Evolutionary conservation across 805 yeast species (phyloP), one percentile per base, ranked within the genome.

Genomic region (Pachysolen tannophilus): DNA sequence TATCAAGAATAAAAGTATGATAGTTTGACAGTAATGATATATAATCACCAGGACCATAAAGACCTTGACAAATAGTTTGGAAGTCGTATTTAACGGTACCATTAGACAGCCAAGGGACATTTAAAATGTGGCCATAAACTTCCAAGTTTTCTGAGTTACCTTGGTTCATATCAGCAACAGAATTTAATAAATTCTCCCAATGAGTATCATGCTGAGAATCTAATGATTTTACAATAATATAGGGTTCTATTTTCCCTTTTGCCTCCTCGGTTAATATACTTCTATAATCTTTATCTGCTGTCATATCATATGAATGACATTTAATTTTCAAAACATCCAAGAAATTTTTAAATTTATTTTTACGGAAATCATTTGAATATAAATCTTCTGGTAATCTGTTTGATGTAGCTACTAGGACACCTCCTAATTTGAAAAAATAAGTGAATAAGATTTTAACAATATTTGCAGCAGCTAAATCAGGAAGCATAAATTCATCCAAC

Each of bases 401-500:
- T 3, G 84, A 75, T 2, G 86, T 81, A 3, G 87, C 85, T 16
- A 81, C 79, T 29, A 81, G 53, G 0, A 81, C 83, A 4, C 88
- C 88, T 3, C 88, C 88, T 9, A 81, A 52, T 45, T 75, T 78
- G 61, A 81, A 80, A 56, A 72, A 81, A 50, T 72, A 78, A 0
- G 81, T 75, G 54, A 81, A 78, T 33, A 81, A 53, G 10, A 77
- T 63, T 50, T 76, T 74, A 38, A 81, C 59, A 25, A 81, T 76
- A 46, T 78, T 80, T 1, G 85, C 87, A 16, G 82, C 69, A 0
- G 86, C 83, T 25, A 82, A 65, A 49, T 81, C 88, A 0, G 88
- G 88, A 20, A 81, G 50, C 82, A 79, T 78, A 56, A 81, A 81
- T 51, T 82, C 88, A 50, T 81, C 88, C 27, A 81, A 54, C 53